A percentile compares a stretch with the other conserved stretches of the same genome.
These are phyloP conservation scores for Melaleuca alternifolia DNA, from an alignment of 345 rosid genomes.

Conservation along the genomic window DNA sequence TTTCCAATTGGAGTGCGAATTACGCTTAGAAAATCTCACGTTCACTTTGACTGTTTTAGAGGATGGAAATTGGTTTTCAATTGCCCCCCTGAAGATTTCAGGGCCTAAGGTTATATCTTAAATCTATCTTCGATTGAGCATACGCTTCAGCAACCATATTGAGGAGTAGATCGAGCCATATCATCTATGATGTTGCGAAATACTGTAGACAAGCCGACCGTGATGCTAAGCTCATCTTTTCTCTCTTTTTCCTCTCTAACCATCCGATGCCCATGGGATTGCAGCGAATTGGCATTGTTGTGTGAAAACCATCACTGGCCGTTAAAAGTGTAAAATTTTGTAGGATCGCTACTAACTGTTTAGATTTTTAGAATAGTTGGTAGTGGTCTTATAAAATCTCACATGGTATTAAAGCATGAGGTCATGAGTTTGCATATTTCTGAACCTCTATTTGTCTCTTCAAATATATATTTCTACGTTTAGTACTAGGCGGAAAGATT, in stretches of 20 bases:
- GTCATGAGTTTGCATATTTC: too few species aligned
- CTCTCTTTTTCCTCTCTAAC: not conserved
- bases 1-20: not conserved
- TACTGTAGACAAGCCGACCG: not conserved
- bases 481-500: too few species aligned
- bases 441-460: too few species aligned
- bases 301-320: not conserved
- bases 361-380: too few species aligned
- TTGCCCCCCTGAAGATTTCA: not conserved
- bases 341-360: too few species aligned
- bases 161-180: not conserved
- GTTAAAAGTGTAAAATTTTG: too few species aligned
- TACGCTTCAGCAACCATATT: not conserved
- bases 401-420: too few species aligned
- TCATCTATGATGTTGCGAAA: not conserved
- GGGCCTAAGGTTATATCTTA: not conserved
- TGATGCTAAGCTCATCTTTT: not conserved
- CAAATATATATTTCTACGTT: too few species aligned
- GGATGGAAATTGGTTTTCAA: not conserved
- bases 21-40: not conserved
- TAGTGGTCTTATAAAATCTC: too few species aligned
- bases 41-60: not conserved
- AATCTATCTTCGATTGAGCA: not conserved
- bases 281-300: not conserved
- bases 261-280: not conserved